phyloP scores from a whole-genome alignment of 306 rosid species.

The Amphicarpaea edgeworthii region DNA sequence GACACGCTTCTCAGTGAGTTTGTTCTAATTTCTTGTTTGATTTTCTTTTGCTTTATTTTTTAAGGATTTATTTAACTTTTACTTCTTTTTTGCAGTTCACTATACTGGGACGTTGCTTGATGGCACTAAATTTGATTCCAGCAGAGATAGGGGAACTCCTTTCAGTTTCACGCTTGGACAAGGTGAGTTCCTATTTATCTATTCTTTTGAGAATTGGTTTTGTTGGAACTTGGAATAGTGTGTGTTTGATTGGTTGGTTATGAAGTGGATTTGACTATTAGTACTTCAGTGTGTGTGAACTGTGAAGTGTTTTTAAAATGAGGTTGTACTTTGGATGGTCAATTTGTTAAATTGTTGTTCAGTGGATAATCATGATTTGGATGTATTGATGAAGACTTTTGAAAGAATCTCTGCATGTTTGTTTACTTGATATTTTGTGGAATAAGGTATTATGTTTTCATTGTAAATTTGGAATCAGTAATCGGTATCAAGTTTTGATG shows the following conservation, averaged over 20 bases:
- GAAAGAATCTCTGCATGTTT: neutral
- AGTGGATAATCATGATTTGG: neutral
- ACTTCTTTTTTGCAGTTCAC: slow-evolving; percentile 61
- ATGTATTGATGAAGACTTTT: neutral
- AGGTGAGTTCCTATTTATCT: slow-evolving; percentile 53
- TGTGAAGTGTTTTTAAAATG: neutral
- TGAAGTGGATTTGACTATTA: neutral
- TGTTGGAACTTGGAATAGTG: neutral
- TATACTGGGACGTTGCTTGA: slow-evolving; percentile 92
- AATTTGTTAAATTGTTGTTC: neutral
- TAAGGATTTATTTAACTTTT: neutral
- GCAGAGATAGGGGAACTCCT: slow-evolving; percentile 77
- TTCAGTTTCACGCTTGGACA: slow-evolving; percentile 96
- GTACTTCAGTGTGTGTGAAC: neutral
- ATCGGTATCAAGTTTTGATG: neutral
- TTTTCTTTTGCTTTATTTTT: neutral
- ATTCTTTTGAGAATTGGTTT: neutral
- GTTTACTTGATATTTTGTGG: too few species aligned
- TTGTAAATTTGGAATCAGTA: neutral
- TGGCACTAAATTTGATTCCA: slow-evolving; percentile 93
- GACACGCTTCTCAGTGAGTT: neutral
- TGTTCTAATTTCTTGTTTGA: neutral
- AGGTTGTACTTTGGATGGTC: neutral
- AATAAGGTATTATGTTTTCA: neutral
- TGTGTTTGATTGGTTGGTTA: neutral